phyloP scores from a whole-genome alignment of 192 early-diverging fungal species.

The Podila verticillata region DNA sequence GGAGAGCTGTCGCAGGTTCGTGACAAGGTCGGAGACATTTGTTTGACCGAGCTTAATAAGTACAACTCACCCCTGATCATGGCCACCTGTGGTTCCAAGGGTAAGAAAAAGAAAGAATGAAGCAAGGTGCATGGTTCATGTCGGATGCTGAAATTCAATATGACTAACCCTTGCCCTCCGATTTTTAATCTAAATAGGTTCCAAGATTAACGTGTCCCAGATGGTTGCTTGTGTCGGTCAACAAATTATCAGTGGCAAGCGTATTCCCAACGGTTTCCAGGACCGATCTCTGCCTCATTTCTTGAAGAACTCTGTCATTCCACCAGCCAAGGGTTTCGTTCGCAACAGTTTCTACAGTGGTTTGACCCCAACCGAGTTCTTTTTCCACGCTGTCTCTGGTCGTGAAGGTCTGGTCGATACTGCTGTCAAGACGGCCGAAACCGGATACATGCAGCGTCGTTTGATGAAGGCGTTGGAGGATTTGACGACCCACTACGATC shows the following conservation, averaged over 20 bases:
- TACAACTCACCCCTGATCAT: constrained; percentile 98
- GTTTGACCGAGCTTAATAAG: constrained; percentile 92
- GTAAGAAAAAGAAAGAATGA: constrained; percentile 38
- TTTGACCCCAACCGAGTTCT: constrained; percentile 95
- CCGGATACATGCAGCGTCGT: constrained; percentile 97
- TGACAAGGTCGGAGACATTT: constrained; percentile 90
- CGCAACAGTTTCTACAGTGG: constrained; percentile 96
- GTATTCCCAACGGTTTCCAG: constrained; percentile 97
- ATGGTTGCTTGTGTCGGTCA: constrained; percentile 99
- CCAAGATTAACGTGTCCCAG: constrained; percentile 97
- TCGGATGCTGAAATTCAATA: no score
- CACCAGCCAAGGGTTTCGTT: constrained; percentile 98
- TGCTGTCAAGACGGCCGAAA: constrained; percentile 99
- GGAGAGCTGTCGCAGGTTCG: constrained; percentile 90
- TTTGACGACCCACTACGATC: constrained; percentile 93
- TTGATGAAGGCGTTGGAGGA: constrained; percentile 99
- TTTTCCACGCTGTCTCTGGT: constrained; percentile 99
- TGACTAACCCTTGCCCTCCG: background rate
- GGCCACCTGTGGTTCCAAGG: constrained; percentile 99
- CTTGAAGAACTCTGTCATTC: constrained; percentile 90
- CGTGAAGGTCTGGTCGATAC: constrained; percentile 99
- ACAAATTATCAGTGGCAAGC: constrained; percentile 96
- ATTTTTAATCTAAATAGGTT: constrained; percentile 61
- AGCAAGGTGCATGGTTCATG: no score
- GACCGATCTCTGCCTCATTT: constrained; percentile 98